Base-by-base conservation (phyloP, 2,329 filamentous ascomycete species). In the Ilyonectria sp. region DNA sequence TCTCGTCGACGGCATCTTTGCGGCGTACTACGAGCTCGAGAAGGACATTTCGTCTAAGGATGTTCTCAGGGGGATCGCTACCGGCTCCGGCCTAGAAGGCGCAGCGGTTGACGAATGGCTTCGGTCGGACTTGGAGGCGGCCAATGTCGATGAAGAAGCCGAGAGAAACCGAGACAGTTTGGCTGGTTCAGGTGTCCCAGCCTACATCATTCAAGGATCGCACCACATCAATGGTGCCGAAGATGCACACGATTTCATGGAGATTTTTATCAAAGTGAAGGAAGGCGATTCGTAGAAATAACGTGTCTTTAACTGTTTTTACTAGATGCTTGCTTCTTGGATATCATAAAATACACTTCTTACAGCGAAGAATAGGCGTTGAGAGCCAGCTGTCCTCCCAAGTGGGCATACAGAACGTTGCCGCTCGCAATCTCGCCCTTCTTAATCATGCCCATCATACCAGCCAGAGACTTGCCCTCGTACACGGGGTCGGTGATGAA, bases 401-500 rank as follows among this genome's bases (percentile, higher is more conserved):
- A 78, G 79, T 94, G 92, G 1, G 91, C 91, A 79, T 93, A 94
- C 65, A 94, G 75, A 35, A 93, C 88, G 74, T 91, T 92, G n/a
- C 89, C 89, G 0, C 85, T 85, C 4, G 80, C 79, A 65, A 93
- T 89, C 77, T 91, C 88, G 0, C 87, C 90, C 57, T 86, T 88
- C 69, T 82, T 86, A 19, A 93, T 88, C 82, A 93, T 81, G 76
- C 91, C 90, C 71, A 93, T 88, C 90, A 93, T 86, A 0, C 91
- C 92, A 4, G 91, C 91, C 78, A 94, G 81, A 72, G 89, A 92
- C 86, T 94, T 94, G 1, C 92, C 92, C 80, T 93, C 91, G 74
- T 94, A 94, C 1, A 94, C 92, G 0, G 91, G 92, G 75, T 94
- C 92, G 0, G 91, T 93, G 69, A 94, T 92, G 73, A 94, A 90